Evolutionary conservation across 345 rosid species (phyloP), one percentile per base, ranked within the genome.

Genomic region (Lenwebbia sp.): DNA sequence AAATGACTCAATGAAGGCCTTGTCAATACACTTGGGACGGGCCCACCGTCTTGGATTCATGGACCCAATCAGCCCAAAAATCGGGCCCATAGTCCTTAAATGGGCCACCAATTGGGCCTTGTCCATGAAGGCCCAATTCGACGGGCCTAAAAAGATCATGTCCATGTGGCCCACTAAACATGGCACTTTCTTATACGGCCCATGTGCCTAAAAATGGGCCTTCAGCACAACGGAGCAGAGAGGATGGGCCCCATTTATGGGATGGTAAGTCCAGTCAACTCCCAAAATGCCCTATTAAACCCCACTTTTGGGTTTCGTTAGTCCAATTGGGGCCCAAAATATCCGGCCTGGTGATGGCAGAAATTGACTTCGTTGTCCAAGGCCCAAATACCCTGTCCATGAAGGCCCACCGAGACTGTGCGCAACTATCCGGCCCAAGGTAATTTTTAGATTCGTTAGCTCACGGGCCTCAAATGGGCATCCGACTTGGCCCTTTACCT

Each of bases 331-430:
- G 4, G 47, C 47, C 78, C 25, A 33, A 70, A 33, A 70, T 19
- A 70, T 40, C 26, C n/a, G n/a, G 0, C 44, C 76, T 19, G 47
- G 13, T 70, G 25, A 21, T 4, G 47, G 7, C 81, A 1, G 0
- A 70, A 9, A 70, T 37, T 9, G 47, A 70, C 47, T 37, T 37
- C 1, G 26, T 70, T 10, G 7, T 70, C 81, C 25, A 37, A 70
- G 47, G 26, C 26, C 41, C 76, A 65, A 30, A 9, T 62, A 30
- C 17, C 2, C 41, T 30, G 22, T 62, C 75, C 22, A 28, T 30
- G 22, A 7, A 15, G 40, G 75, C 0, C 41, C 11, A 15, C 22
- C 0, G 0, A 30, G 37, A 3, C 0, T 33, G 7, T 25, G 26
- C 14, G 25, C 25, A 37, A 70, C 0, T 37, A 17, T 70, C 81